Evolutionary conservation across 306 rosid genomes (phyloP).

Genomic region (Gillenia trifoliata): DNA sequence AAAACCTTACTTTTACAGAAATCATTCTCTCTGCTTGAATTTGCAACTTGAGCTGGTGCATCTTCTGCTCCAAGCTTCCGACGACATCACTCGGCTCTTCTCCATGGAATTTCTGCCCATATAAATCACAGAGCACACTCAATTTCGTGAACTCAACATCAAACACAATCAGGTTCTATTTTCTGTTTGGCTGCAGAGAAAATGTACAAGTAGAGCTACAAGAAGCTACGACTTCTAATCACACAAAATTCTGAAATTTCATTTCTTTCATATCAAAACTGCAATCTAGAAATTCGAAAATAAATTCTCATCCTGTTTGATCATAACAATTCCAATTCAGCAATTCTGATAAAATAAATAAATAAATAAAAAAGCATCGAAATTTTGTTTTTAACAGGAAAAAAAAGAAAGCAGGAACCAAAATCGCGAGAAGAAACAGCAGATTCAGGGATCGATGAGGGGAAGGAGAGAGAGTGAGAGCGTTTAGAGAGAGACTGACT

Average conservation of each 20-base stretch:
- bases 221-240: not conserved
- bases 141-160: not conserved
- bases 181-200: not conserved
- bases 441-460: not conserved
- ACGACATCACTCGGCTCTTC: constrained; percentile 36
- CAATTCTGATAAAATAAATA: constrained; percentile 3
- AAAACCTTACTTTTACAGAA: constrained; percentile 45
- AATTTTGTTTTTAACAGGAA: not conserved
- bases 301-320: not conserved
- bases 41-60: constrained; percentile 67
- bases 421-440: constrained; percentile 1
- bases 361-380: not conserved
- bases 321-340: constrained; percentile 6
- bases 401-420: constrained; percentile 10
- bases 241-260: not conserved
- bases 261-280: constrained; percentile 6
- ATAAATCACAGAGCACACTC: not conserved
- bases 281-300: not conserved
- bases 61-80: constrained; percentile 51
- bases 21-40: constrained; percentile 66
- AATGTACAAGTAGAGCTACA: not conserved
- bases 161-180: not conserved
- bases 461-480: constrained; percentile 7
- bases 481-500: constrained; percentile 42
- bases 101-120: constrained; percentile 36